Evolutionary conservation across 2,329 filamentous ascomycete genomes (phyloP), one percentile per base, ranked within the genome.

Genomic region (Periconia sp.): DNA sequence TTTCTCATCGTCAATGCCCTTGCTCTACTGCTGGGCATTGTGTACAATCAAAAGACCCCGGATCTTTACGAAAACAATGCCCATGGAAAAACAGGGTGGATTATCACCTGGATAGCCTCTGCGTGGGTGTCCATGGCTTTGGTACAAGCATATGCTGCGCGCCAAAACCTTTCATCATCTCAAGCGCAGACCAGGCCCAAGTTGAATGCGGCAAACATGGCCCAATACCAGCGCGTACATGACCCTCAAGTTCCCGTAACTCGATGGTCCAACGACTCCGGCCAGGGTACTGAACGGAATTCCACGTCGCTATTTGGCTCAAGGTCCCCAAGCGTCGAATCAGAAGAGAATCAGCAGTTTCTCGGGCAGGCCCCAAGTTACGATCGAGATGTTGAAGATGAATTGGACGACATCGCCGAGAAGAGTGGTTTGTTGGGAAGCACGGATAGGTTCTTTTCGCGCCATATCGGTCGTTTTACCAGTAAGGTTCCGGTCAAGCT

Each of bases 81-180:
- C n/a, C 92, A 97, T 72, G 87, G 92, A 77, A 92, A 90, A 72
- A 82, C 93, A 42, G 92, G 92, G 50, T 97, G 93, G 93, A 80
- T 90, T 41, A 81, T 88, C 30, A 93, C 89, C 2, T 89, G 85
- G 79, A 79, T 92, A 3, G 80, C 89, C 11, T 81, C 80, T 49
- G 85, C 82, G 0, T 93, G 96, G 76, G 81, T 88, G 15, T 64
- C 88, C 40, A 77, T 96, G 69, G 84, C 85, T 46, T 70, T 91
- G 50, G 75, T 91, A 45, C 85, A 86, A 49, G 76, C 81, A 41
- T 83, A 89, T 56, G 80, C 82, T 5, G 80, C 81, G 15, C 73
- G 80, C 52, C 75, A 71, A 47, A 68, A 75, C 55, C 50, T 46
- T 58, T 41, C 63, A 60, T 46, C 59, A 2, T 23, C 50, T 23